Evolutionary conservation across 208 protist species (phyloP), one percentile per base, ranked within the genome.

Genomic region (Porcisia hertigi): DNA sequence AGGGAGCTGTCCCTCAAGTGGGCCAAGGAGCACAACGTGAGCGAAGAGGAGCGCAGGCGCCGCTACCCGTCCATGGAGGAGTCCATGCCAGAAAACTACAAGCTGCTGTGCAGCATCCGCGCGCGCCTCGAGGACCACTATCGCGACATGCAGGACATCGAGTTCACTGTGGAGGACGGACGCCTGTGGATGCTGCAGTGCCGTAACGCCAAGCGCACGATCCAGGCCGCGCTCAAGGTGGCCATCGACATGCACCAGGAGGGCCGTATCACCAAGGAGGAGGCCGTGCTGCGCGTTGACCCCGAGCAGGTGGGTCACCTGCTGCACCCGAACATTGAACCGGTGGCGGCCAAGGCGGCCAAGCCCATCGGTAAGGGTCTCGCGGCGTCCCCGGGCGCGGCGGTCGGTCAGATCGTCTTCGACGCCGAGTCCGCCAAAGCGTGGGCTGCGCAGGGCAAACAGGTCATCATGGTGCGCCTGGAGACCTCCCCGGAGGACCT

Each of bases 401-500:
- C 90, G 39, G 90, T 97, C 34, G 97, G 97, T 39, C 80, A 91
- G 73, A 79, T 98, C 69, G 95, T 97, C 36, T 99, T 99, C 87
- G 84, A 87, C 69, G 86, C 96, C 12, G 88, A 95, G 41, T 80
- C 72, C 9, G 93, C 93, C 20, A 85, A 88, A 79, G 77, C 88
- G 43, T 93, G 86, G 87, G 77, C 70, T 23, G 81, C 70, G 53
- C 25, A 73, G 12, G 89, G 88, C 59, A 93, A 94, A 81, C 87
- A 91, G 75, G 87, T 95, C 36, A 97, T 99, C 79, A 92, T 99
- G 76, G 92, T 98, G 41, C 90, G 98, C 76, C 86, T 92, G 20
- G 97, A 99, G 84, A 99, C 98, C 7, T 97, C 90, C 66, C 96
- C 98, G 39, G 97, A 99, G 86, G 98, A 99, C 85, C 84, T 98